A percentile compares a stretch with the other conserved stretches of the same genome.
phyloP scores from a whole-genome alignment of 2,329 filamentous ascomycete genomes.

The Ophiostoma tasmaniense region DNA sequence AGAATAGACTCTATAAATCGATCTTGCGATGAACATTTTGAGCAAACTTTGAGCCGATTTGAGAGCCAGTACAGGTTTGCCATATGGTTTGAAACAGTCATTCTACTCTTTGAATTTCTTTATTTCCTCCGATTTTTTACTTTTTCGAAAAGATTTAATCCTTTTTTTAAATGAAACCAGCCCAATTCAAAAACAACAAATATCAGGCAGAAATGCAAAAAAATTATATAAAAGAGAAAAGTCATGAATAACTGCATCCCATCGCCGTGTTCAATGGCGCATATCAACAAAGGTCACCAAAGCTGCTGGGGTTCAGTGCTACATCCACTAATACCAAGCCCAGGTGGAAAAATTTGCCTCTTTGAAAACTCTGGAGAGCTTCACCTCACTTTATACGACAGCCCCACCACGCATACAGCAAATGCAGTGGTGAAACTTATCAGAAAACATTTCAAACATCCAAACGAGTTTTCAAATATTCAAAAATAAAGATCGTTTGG shows the following conservation, averaged over 20 bases:
- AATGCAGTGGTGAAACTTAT: neutral
- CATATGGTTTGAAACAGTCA: no score
- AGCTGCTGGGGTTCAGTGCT: neutral
- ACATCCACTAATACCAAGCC: neutral
- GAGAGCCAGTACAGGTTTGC: no score
- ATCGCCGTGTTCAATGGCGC: neutral
- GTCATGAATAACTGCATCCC: neutral
- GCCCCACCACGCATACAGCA: neutral
- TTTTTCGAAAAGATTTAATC: no score
- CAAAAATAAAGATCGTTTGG: no score
- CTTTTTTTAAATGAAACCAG: no score
- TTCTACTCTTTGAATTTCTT: no score
- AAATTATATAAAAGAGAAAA: neutral
- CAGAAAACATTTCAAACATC: neutral
- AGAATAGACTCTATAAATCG: neutral
- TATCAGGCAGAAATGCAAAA: no score
- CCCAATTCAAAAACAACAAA: no score
- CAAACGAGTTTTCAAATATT: neutral
- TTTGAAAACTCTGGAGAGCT: neutral
- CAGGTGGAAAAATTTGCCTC: neutral
- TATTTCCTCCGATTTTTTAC: no score
- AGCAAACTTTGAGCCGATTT: no score
- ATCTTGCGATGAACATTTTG: neutral
- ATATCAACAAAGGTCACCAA: neutral
- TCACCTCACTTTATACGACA: neutral